phyloP scores from a whole-genome alignment of 768 basidiomycete species.

The Mycena epipterygia region DNA sequence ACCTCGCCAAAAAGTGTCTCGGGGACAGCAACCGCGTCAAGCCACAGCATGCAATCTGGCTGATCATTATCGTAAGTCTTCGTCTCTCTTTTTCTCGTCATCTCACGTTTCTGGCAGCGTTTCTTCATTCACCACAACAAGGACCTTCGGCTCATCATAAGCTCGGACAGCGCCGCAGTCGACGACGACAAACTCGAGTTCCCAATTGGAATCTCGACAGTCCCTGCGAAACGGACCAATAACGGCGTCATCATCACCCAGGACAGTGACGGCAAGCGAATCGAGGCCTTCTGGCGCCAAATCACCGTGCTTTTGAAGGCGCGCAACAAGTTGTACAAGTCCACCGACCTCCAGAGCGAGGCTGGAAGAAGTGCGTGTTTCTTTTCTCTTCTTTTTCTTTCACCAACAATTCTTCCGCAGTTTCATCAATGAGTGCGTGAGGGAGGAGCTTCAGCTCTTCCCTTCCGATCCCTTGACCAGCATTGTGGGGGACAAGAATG shows the following conservation, averaged over 20 bases:
- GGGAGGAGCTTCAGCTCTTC: not conserved
- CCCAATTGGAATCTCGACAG: not conserved
- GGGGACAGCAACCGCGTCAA: not conserved
- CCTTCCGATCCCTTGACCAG: not conserved
- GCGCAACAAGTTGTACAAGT: not conserved
- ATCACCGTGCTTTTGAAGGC: not conserved
- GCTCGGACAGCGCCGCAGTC: not conserved
- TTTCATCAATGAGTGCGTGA: not conserved
- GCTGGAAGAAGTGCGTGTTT: not conserved
- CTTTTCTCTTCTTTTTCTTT: not conserved
- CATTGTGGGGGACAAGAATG: not conserved
- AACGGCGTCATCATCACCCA: not conserved
- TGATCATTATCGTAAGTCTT: constrained; percentile 1
- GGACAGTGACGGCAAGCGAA: constrained; percentile 5
- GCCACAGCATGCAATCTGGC: constrained; percentile 12
- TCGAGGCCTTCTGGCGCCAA: constrained; percentile 7
- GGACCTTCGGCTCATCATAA: not conserved
- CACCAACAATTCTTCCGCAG: not conserved
- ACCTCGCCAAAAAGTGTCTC: not conserved
- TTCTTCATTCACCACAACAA: not conserved
- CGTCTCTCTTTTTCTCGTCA: not conserved
- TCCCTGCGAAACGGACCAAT: constrained; percentile 5
- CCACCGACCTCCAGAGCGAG: not conserved
- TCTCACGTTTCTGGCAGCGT: not conserved
- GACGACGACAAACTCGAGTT: not conserved